phyloP scores from a whole-genome alignment of 495 filamentous ascomycete genomes.

The Neurospora sublineolata region DNA sequence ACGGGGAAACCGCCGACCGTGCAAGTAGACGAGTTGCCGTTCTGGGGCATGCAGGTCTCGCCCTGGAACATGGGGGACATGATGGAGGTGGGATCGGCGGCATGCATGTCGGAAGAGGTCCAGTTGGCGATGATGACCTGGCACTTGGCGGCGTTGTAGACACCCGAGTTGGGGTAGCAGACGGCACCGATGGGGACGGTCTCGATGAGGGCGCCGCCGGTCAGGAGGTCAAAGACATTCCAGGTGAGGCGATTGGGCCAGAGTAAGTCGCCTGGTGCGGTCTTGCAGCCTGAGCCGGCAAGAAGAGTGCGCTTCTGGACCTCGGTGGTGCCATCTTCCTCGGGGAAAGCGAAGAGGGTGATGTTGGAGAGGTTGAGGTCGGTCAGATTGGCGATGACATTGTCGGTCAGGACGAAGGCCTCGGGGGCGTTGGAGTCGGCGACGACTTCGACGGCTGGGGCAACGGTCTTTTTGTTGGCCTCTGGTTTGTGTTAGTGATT shows the following conservation, averaged over 20 bases:
- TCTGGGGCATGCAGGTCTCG: constrained; percentile 34
- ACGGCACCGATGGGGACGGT: constrained; percentile 20
- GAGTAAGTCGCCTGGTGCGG: constrained; percentile 33
- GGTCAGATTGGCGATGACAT: constrained; percentile 11
- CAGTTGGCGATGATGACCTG: constrained; percentile 22
- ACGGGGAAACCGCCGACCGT: constrained; percentile 47
- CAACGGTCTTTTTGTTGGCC: constrained; percentile 7
- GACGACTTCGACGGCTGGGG: constrained; percentile 2
- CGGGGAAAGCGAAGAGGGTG: constrained; percentile 7
- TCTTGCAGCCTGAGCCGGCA: constrained; percentile 29
- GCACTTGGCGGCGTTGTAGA: constrained; percentile 33
- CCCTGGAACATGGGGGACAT: constrained; percentile 39
- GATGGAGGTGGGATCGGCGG: constrained; percentile 34
- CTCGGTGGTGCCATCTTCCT: not conserved
- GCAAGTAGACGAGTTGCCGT: constrained; percentile 27
- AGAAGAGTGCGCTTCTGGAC: not conserved
- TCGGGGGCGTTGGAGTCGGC: not conserved
- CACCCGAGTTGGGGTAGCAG: constrained; percentile 36
- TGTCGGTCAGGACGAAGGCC: constrained; percentile 7
- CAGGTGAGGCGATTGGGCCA: constrained; percentile 36
- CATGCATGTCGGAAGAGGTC: constrained; percentile 25
- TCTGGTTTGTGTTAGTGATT: not conserved
- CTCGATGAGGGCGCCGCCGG: constrained; percentile 19
- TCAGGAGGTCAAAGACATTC: constrained; percentile 31
- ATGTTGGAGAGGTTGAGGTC: constrained; percentile 4